Evolutionary conservation across 2,329 filamentous ascomycete species (phyloP).

Genomic region (Xylariaceae sp.): DNA sequence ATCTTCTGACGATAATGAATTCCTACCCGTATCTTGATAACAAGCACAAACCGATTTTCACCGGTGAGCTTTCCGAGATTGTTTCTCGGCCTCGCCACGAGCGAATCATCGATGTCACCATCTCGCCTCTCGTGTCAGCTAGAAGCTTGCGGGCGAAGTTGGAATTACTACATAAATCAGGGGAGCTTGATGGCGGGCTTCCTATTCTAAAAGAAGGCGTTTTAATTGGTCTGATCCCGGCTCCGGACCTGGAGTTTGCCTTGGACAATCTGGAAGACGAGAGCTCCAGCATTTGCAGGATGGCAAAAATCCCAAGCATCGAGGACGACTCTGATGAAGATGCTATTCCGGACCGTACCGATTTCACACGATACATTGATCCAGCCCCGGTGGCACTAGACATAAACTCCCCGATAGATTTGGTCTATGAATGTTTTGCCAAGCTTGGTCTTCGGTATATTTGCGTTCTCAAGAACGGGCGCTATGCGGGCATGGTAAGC

Average conservation of each 20-base stretch:
- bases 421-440: conserved; percentile 94
- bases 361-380: conserved; percentile 90
- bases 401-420: conserved; percentile 82
- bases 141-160: conserved; percentile 73
- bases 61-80: conserved; percentile 81
- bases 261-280: conserved; percentile 80
- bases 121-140: conserved; percentile 74
- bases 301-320: conserved; percentile 62
- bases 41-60: conserved; percentile 88
- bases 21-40: conserved; percentile 97
- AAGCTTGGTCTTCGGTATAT: conserved; percentile 91
- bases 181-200: conserved; percentile 87
- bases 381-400: conserved; percentile 85
- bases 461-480: conserved; percentile 78
- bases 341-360: conserved; percentile 58
- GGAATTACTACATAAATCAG: conserved; percentile 72
- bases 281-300: conserved; percentile 68
- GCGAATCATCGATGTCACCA: conserved; percentile 81
- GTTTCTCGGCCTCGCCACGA: conserved; percentile 68
- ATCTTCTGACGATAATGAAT: conserved; percentile 93
- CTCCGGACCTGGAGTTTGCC: conserved; percentile 88
- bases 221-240: conserved; percentile 86
- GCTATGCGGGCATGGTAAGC: conserved; percentile 80
- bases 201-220: conserved; percentile 76
- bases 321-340: conserved; percentile 55